Conservation (phyloP, 2,329 filamentous ascomycete species). For the Pseudogymnoascus sp. region DNA sequence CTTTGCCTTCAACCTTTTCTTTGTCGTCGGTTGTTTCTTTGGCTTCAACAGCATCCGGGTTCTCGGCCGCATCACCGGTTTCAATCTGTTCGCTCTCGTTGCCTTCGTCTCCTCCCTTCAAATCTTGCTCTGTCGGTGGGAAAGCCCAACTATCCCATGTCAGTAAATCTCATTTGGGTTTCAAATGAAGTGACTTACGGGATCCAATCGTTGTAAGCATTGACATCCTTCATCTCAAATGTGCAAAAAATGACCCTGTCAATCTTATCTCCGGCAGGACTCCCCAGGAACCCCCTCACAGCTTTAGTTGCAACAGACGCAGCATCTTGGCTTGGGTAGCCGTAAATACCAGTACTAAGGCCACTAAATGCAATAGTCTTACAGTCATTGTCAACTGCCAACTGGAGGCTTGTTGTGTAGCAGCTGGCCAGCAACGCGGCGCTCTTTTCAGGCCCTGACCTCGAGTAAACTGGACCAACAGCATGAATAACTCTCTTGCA, state of each 20-base stretch:
- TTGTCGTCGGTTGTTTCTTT: constrained; percentile 16
- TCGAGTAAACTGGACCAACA: constrained; percentile 71
- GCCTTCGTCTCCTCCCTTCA: constrained; percentile 13
- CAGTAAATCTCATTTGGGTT: background rate
- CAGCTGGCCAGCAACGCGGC: constrained; percentile 47
- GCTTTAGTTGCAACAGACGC: constrained; percentile 60
- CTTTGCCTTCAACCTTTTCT: constrained; percentile 1
- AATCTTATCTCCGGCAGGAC: constrained; percentile 41
- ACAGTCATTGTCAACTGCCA: constrained; percentile 61
- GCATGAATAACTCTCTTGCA: constrained; percentile 78
- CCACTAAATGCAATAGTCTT: constrained; percentile 73
- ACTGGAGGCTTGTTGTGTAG: constrained; percentile 62
- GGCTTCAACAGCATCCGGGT: constrained; percentile 15
- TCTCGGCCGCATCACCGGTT: background rate
- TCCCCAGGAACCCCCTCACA: constrained; percentile 47
- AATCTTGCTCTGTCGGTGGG: constrained; percentile 35
- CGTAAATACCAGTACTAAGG: constrained; percentile 84
- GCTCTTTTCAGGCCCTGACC: constrained; percentile 31
- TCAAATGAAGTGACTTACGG: constrained; percentile 53
- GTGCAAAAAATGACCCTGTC: constrained; percentile 77
- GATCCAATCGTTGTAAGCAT: constrained; percentile 59
- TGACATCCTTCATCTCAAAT: constrained; percentile 69
- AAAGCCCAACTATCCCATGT: constrained; percentile 36
- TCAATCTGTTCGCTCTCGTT: background rate
- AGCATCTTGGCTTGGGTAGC: constrained; percentile 69